Evolutionary conservation across 805 yeast species (phyloP), one percentile per base, ranked within the genome.

Genomic region (Schizosaccharomyces octosporus): DNA sequence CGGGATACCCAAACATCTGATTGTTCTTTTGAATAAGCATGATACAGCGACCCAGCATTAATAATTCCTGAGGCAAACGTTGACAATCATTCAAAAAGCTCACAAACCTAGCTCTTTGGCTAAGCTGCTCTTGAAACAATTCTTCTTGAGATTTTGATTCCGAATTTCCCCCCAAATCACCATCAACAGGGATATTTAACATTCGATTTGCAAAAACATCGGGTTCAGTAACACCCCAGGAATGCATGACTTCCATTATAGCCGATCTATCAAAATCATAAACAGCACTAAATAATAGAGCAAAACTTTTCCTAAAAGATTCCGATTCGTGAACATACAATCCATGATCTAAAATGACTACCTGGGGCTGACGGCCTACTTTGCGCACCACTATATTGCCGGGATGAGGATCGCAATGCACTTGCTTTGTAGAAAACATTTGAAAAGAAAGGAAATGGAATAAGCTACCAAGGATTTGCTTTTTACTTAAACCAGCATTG

Each of bases 331-430:
- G 70, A 24, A 84, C 79, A 66, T 83, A 85, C 31, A 85, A 72
- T 0, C 94, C 94, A 68, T 84, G 90, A 68, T 85, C 94, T 57
- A 85, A 70, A 59, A 85, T 72, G 36, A 85, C 87, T 36, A 64
- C 61, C 48, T 67, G 64, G 9, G 54, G n/a, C 48, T n/a, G 21
- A 32, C 60, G 48, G 17, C 54, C 27, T 24, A 55, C 29, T 36
- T 55, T 19, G 48, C 88, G 72, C 3, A 81, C 79, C 62, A 85
- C 68, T 65, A 85, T 70, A 68, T 85, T 85, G 5, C 94, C 94
- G 1, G 93, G 93, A 66, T 85, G 94, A 13, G 90, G 86, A 67
- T 83, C 89, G 61, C 85, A 79, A 68, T 83, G 88, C 19, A 83
- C 80, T 41, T 79, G 73, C 5, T 87, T 87, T 78, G 83, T 83